phyloP scores from a whole-genome alignment of 805 yeast genomes.

The Saccharomycopsis malanga region DNA sequence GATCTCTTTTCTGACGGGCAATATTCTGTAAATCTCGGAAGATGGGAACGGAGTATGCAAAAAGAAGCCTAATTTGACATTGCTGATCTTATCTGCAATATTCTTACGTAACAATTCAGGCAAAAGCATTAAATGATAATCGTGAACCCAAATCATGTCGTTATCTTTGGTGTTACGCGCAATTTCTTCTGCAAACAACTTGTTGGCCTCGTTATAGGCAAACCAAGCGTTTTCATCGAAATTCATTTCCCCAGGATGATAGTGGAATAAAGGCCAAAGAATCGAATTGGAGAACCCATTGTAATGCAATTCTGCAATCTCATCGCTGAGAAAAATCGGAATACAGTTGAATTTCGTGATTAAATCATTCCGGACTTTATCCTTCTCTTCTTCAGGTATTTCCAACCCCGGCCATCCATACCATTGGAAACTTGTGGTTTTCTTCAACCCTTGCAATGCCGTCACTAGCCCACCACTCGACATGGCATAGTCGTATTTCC shows the following conservation, averaged over 20 bases:
- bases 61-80: conserved; percentile 84
- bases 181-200: conserved; percentile 69
- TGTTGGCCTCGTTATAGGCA: conserved; percentile 90
- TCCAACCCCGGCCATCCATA: conserved; percentile 97
- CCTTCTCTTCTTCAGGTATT: conserved; percentile 70
- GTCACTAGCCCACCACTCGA: conserved; percentile 97
- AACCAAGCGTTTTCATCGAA: conserved; percentile 98
- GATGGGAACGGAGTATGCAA: conserved; percentile 98
- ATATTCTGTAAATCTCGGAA: conserved; percentile 87
- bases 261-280: conserved; percentile 96
- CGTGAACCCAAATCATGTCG: conserved; percentile 96
- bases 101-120: conserved; percentile 79
- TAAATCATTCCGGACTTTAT: conserved; percentile 60
- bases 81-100: conserved; percentile 39
- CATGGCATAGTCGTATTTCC: conserved; percentile 77
- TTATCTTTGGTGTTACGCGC: conserved; percentile 65
- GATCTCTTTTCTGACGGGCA: conserved; percentile 92
- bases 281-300: conserved; percentile 94
- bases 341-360: conserved; percentile 76
- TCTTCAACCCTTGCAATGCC: conserved; percentile 86
- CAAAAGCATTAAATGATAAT: conserved; percentile 90
- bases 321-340: conserved; percentile 83
- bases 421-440: conserved; percentile 85
- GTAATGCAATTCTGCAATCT: conserved; percentile 90
- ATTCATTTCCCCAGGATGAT: conserved; percentile 98